phyloP scores from a whole-genome alignment of 306 rosid genomes.

The Geum urbanum region DNA sequence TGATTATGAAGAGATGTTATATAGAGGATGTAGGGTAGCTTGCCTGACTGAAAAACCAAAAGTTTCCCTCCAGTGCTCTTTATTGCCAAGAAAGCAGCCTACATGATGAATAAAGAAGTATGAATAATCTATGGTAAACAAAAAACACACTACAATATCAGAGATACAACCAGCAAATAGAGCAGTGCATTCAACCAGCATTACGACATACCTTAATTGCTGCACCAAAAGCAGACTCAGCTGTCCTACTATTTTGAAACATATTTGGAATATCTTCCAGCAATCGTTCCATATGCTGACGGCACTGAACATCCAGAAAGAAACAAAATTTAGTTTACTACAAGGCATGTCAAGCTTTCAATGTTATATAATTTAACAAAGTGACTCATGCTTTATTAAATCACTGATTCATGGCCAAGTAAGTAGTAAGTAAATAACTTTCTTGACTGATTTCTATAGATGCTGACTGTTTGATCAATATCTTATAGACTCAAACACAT shows the following conservation, averaged over 20 bases:
- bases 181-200: background rate
- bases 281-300: slow-evolving; percentile 81
- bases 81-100: slow-evolving; percentile 98
- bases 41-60: slow-evolving; percentile 96
- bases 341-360: slow-evolving; percentile 1
- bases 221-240: slow-evolving; percentile 97
- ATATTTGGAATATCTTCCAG: slow-evolving; percentile 83
- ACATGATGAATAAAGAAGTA: slow-evolving; percentile 14
- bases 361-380: slow-evolving; percentile 1
- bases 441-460: background rate
- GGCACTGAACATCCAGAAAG: slow-evolving; percentile 58
- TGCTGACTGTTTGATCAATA: slow-evolving; percentile 13
- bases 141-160: no score
- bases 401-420: background rate
- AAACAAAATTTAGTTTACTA: slow-evolving; percentile 14
- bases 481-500: background rate
- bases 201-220: slow-evolving; percentile 72
- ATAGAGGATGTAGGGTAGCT: slow-evolving; percentile 16
- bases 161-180: background rate
- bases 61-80: slow-evolving; percentile 90
- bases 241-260: slow-evolving; percentile 80
- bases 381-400: slow-evolving; percentile 11
- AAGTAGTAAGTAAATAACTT: background rate
- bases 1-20: background rate
- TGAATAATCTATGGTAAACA: background rate